These are phyloP conservation scores for Lathyrus sativus DNA, from an alignment of 306 rosid genomes.

Conservation along the genomic window DNA sequence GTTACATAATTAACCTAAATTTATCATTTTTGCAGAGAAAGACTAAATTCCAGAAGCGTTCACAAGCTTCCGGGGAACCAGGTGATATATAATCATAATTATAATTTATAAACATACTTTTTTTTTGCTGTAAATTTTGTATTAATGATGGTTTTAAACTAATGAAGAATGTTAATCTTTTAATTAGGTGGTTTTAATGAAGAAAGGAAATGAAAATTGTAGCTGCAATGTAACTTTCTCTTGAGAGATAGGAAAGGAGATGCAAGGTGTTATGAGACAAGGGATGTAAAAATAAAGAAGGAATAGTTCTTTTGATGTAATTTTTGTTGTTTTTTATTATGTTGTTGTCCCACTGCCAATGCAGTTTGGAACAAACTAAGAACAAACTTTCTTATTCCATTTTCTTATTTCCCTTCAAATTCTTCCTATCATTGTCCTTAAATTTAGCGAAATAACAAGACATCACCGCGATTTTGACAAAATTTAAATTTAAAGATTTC, in stretches of 20 bases:
- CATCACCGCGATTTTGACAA: neutral
- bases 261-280: conserved; percentile 40
- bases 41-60: conserved; percentile 56
- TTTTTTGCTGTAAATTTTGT: neutral
- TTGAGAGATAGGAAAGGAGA: conserved; percentile 39
- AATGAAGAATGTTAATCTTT: conserved; percentile 9
- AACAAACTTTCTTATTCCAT: conserved; percentile 39
- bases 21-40: conserved; percentile 50
- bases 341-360: conserved; percentile 50
- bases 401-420: conserved; percentile 24
- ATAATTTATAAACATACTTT: neutral
- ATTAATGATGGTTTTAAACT: conserved; percentile 23
- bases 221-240: too few species aligned
- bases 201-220: conserved; percentile 47
- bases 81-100: conserved; percentile 41
- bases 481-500: neutral
- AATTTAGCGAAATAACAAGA: neutral
- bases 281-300: conserved; percentile 25
- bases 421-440: neutral
- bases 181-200: conserved; percentile 52
- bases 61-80: conserved; percentile 57
- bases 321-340: conserved; percentile 24
- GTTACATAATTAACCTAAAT: conserved; percentile 24
- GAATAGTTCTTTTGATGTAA: conserved; percentile 28
- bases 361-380: conserved; percentile 59